phyloP scores from a whole-genome alignment of 1,284 basidiomycete species.

The Heterobasidion irregulare region DNA sequence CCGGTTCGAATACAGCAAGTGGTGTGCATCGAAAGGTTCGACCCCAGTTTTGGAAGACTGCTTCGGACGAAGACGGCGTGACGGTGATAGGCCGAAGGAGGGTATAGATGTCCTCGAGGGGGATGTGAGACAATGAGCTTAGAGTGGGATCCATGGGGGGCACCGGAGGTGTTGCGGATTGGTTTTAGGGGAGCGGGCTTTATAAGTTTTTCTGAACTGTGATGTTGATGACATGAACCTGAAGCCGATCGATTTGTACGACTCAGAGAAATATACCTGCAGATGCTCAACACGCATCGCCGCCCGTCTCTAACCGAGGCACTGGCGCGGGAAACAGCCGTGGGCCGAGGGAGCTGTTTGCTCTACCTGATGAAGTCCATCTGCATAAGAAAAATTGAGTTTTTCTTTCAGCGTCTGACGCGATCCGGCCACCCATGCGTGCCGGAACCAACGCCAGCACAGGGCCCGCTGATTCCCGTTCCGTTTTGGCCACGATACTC shows the following conservation, averaged over 20 bases:
- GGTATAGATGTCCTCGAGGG: slow-evolving; percentile 36
- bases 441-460: background rate
- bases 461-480: no score
- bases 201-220: slow-evolving; percentile 3
- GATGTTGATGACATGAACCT: background rate
- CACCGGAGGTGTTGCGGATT: slow-evolving; percentile 3
- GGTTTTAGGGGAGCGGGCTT: slow-evolving; percentile 4
- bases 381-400: background rate
- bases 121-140: slow-evolving; percentile 18
- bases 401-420: background rate
- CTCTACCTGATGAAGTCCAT: no score
- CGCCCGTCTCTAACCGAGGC: background rate
- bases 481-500: no score
- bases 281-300: background rate
- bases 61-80: slow-evolving; percentile 28
- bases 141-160: slow-evolving; percentile 6
- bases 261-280: background rate
- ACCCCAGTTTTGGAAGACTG: slow-evolving; percentile 67
- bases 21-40: slow-evolving; percentile 58
- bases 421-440: background rate
- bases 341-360: background rate
- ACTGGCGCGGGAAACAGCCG: background rate
- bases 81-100: slow-evolving; percentile 46
- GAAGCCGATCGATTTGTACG: slow-evolving; percentile 2
- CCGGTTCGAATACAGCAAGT: slow-evolving; percentile 71